Percentiles rank a stretch among this genome's conserved stretches.
Conservation (phyloP, 345 rosid genomes). For the Corchorus capsularis region DNA sequence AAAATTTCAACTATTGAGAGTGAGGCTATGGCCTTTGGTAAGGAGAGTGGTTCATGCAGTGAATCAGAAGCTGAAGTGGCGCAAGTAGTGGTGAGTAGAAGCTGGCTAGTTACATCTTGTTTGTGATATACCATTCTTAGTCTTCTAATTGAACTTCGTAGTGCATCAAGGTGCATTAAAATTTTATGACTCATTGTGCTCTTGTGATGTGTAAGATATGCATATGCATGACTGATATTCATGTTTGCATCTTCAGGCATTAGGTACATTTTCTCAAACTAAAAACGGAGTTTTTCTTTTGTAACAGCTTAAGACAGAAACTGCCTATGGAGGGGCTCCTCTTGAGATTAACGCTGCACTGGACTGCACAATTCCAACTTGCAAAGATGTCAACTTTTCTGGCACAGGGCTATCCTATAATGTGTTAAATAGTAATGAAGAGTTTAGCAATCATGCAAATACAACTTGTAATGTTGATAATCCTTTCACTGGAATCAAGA, state of each 20-base stretch:
- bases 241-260: not conserved
- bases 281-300: slow-evolving; percentile 4
- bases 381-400: slow-evolving; percentile 14
- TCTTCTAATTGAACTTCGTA: not conserved
- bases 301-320: slow-evolving; percentile 28
- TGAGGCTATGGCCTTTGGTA: slow-evolving; percentile 12
- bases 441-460: slow-evolving; percentile 9
- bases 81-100: slow-evolving; percentile 32
- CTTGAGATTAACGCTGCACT: not conserved
- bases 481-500: slow-evolving; percentile 46
- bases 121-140: not conserved
- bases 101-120: slow-evolving; percentile 4
- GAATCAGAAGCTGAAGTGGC: slow-evolving; percentile 21
- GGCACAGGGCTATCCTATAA: slow-evolving; percentile 20
- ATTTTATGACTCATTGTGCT: not conserved
- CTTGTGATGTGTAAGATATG: not conserved
- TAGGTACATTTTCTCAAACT: not conserved
- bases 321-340: not conserved
- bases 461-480: slow-evolving; percentile 20
- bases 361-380: not conserved
- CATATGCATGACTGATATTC: not conserved
- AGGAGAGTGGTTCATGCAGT: slow-evolving; percentile 20
- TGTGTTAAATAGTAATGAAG: not conserved
- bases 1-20: slow-evolving; percentile 21
- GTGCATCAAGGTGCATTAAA: not conserved